phyloP scores from a whole-genome alignment of 257 asterid species.

The Solanum acaule region DNA sequence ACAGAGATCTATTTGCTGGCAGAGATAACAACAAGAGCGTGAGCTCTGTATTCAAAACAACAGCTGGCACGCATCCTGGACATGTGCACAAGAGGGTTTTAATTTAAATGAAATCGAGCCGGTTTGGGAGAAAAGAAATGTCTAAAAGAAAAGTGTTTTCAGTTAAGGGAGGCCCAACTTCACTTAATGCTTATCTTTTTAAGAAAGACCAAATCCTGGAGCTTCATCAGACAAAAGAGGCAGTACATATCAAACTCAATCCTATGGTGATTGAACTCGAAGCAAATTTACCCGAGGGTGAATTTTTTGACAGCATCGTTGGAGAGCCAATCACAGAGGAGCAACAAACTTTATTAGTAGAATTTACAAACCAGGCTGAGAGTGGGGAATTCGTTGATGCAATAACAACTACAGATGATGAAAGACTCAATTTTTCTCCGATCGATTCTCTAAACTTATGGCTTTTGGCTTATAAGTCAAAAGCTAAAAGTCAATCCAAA shows the following conservation, averaged over 20 bases:
- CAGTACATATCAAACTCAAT: not conserved
- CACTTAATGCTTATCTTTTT: not conserved
- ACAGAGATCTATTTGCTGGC: not conserved
- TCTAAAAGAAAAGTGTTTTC: not conserved
- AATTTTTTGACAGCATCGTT: not conserved
- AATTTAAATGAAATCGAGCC: not conserved
- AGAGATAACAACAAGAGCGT: not conserved
- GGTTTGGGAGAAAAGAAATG: not conserved
- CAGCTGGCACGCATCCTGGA: not conserved
- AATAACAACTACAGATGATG: not conserved
- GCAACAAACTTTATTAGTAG: not conserved
- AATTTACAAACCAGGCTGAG: not conserved
- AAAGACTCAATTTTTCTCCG: not conserved
- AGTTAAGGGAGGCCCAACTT: not conserved
- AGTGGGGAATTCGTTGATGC: not conserved
- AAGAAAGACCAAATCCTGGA: not conserved
- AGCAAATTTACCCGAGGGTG: not conserved
- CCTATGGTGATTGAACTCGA: not conserved
- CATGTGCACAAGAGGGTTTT: not conserved
- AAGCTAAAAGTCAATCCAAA: not conserved
- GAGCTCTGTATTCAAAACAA: not conserved
- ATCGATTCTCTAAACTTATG: not conserved
- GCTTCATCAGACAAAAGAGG: not conserved
- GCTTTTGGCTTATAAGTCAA: not conserved
- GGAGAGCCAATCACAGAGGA: not conserved